Base-by-base conservation (phyloP, 2,329 filamentous ascomycete species). In the Dothideomycetes sp. region DNA sequence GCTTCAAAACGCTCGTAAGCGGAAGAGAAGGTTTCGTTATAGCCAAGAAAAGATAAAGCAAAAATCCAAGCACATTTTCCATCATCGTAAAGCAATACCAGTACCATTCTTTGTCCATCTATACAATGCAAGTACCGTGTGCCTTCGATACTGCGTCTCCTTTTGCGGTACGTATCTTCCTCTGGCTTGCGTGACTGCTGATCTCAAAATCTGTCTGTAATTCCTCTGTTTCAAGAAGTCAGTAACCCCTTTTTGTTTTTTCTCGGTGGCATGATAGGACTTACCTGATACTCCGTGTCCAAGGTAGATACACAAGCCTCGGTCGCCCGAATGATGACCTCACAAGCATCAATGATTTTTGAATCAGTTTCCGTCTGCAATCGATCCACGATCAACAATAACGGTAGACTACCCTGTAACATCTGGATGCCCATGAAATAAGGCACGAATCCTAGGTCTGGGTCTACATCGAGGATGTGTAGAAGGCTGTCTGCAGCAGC, bases 21-120 rank as follows among this genome's bases (percentile, higher is more conserved):
- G n/a, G 52, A 78, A 79, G 58, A 75, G 76, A 45, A 59, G 62
- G 53, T 78, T 78, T 39, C 65, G 65, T 45, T 68, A 63, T 3
- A 78, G 56, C 7, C 74, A 74, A 50, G 76, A 70, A 38, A 79
- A 70, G 28, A 79, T 69, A 49, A n/a, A n/a, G n/a, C n/a, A n/a
- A n/a, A n/a, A n/a, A n/a, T n/a, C n/a, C n/a, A n/a, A n/a, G n/a
- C n/a, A n/a, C n/a, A n/a, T n/a, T 19, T 19, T 20, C n/a, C n/a
- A 2, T 32, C 18, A 41, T 36, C 40, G 18, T 28, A 42, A 17
- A 10, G 40, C 40, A 18, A 42, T 31, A 4, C 40, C 40, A 27
- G 40, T 42, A 16, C 40, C 40, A 20, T 34, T 34, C n/a, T 42
- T 42, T 1, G 32, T 42, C 40, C 40, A 42, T 15, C 40, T 32